These are phyloP conservation scores for Crataegus laevigata DNA, from an alignment of 306 rosid genomes.

Conservation along the genomic window DNA sequence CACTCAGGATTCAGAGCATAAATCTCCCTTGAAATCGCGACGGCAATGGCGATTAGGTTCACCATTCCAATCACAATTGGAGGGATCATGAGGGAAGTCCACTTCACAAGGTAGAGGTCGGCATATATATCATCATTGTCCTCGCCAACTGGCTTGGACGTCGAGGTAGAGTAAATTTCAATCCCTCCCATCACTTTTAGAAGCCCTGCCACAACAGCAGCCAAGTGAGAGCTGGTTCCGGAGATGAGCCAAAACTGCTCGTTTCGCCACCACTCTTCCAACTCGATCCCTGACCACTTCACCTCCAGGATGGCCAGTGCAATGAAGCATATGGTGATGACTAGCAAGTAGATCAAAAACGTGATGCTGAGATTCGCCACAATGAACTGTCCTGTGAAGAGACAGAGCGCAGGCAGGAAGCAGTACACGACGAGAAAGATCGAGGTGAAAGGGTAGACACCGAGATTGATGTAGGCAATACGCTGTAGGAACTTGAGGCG, in stretches of 20 bases:
- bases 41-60: conserved; percentile 37
- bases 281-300: conserved; percentile 44
- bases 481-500: conserved; percentile 38
- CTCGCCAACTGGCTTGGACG: conserved; percentile 36
- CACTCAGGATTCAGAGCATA: conserved; percentile 30
- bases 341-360: conserved; percentile 34
- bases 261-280: conserved; percentile 57
- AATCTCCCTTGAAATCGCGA: conserved; percentile 39
- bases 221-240: conserved; percentile 48
- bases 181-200: conserved; percentile 46
- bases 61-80: conserved; percentile 44
- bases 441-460: conserved; percentile 50
- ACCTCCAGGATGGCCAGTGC: conserved; percentile 36
- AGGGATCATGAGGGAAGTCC: conserved; percentile 48
- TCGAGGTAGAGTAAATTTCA: conserved; percentile 45
- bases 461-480: conserved; percentile 41
- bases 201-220: conserved; percentile 42
- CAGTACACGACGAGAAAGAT: conserved; percentile 45
- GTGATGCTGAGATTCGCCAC: conserved; percentile 28
- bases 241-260: conserved; percentile 58
- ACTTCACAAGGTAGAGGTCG: conserved; percentile 40
- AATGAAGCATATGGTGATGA: conserved; percentile 32
- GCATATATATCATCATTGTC: conserved; percentile 31
- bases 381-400: conserved; percentile 41
- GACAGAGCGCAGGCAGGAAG: conserved; percentile 54